phyloP scores from a whole-genome alignment of 257 asterid species.

The Fraxinus anomala region DNA sequence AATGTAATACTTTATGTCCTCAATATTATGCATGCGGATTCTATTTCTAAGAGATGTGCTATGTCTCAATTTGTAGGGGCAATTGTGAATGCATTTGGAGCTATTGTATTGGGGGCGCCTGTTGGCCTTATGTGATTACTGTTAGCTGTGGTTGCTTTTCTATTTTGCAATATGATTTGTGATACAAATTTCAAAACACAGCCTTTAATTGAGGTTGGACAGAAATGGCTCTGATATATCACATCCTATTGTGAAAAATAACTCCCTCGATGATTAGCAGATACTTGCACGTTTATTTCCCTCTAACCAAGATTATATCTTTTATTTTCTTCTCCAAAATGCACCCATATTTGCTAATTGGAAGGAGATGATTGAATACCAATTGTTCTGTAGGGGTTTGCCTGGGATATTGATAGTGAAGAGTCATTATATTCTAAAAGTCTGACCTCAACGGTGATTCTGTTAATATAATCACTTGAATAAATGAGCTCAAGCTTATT shows the following conservation, averaged over 20 bases:
- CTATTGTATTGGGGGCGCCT: slow-evolving; percentile 92
- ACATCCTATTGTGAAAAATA: slow-evolving; percentile 19
- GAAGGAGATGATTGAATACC: neutral
- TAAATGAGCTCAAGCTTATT: neutral
- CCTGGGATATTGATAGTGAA: slow-evolving; percentile 8
- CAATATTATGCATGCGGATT: neutral
- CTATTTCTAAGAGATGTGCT: slow-evolving; percentile 27
- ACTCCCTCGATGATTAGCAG: slow-evolving; percentile 10
- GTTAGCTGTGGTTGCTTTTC: slow-evolving; percentile 20
- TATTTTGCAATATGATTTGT: slow-evolving; percentile 4
- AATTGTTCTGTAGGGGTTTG: slow-evolving; percentile 1
- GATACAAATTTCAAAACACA: slow-evolving; percentile 14
- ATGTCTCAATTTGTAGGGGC: slow-evolving; percentile 59
- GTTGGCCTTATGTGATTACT: slow-evolving; percentile 62
- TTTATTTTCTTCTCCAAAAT: neutral
- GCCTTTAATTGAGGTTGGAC: slow-evolving; percentile 29
- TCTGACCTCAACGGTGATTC: slow-evolving; percentile 30
- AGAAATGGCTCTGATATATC: slow-evolving; percentile 21
- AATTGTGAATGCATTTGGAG: slow-evolving; percentile 72
- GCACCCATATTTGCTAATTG: neutral
- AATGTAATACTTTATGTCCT: neutral
- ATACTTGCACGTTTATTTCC: slow-evolving; percentile 11
- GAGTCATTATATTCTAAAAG: slow-evolving; percentile 17
- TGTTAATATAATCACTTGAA: neutral
- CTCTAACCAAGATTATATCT: slow-evolving; percentile 17